Base-by-base conservation (phyloP, 2,329 filamentous ascomycete species). In the Arachnopeziza araneosa region DNA sequence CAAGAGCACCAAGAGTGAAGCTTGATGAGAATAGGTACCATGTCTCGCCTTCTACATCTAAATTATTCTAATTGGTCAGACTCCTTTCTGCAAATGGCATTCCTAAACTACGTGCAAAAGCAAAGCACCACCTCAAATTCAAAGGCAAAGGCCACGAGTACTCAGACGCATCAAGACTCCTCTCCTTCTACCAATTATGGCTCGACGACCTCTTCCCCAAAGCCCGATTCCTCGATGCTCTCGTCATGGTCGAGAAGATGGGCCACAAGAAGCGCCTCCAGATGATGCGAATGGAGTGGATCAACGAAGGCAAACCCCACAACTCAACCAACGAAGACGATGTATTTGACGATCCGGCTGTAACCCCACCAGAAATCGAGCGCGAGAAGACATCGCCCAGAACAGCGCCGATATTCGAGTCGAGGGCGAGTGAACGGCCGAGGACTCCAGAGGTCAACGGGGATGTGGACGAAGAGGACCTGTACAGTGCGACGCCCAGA, bases 101-200 rank as follows among this genome's bases (percentile, higher is more conserved):
- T 62, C 91, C 91, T 1, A 91, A 88, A 68, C 78, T 99, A 56
- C 86, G 89, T 50, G 84, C 81, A 63, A 86, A 86, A 67, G 87
- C 90, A 0, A 86, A 84, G 57, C 81, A 85, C 30, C 81, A 82
- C 52, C 76, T 97, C 22, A 90, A 84, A 65, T 85, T 97, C 67
- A 96, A 93, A 72, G 95, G 95, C 55, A 98, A 96, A 74, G 93
- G 93, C 0, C 91, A 98, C 72, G 95, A 99, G 79, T 98, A 95
- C 75, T 87, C 89, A 21, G 95, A 99, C 71, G 85, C 92, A 12
- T 83, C 87, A 0, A 85, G 87, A 19, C 81, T 99, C 24, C 80
- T 99, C 54, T 91, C 90, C 24, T 90, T 96, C 72, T 99, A 98
- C 72, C 95, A 98, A 73, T 76, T 96, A 59, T 99, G 95, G 95